phyloP scores from a whole-genome alignment of 306 rosid genomes.

The Pachyrhizus erosus region DNA sequence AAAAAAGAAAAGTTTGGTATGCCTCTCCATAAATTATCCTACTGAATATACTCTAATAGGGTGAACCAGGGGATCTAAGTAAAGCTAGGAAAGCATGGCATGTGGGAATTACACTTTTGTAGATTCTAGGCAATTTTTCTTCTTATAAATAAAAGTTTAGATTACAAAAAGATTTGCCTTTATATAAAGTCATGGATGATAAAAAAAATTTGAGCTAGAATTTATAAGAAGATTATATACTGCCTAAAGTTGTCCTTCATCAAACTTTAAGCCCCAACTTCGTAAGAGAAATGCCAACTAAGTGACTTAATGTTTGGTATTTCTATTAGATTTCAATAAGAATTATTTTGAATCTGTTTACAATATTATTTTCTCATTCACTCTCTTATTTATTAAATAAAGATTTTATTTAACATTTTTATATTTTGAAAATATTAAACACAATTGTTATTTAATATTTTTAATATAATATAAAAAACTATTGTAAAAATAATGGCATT shows the following conservation, averaged over 20 bases:
- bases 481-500: neutral
- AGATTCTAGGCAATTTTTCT: neutral
- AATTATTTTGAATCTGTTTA: neutral
- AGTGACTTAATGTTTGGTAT: neutral
- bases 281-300: neutral
- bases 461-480: too few relatives aligned
- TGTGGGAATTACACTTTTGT: too few relatives aligned
- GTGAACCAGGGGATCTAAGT: too few relatives aligned
- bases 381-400: too few relatives aligned
- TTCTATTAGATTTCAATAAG: neutral
- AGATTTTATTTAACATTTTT: too few relatives aligned
- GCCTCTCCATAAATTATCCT: too few relatives aligned
- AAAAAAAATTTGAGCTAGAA: neutral
- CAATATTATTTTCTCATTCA: too few relatives aligned
- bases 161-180: neutral
- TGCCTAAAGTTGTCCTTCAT: neutral
- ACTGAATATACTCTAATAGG: too few relatives aligned
- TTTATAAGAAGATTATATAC: neutral
- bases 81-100: too few relatives aligned
- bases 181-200: neutral
- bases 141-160: neutral
- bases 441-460: too few relatives aligned
- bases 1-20: too few relatives aligned
- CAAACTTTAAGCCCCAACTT: neutral
- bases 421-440: too few relatives aligned